A percentile compares a stretch with the other conserved stretches of the same genome.
Conservation (phyloP, 495 filamentous ascomycete genomes). For the Aspergillus taichungensis region DNA sequence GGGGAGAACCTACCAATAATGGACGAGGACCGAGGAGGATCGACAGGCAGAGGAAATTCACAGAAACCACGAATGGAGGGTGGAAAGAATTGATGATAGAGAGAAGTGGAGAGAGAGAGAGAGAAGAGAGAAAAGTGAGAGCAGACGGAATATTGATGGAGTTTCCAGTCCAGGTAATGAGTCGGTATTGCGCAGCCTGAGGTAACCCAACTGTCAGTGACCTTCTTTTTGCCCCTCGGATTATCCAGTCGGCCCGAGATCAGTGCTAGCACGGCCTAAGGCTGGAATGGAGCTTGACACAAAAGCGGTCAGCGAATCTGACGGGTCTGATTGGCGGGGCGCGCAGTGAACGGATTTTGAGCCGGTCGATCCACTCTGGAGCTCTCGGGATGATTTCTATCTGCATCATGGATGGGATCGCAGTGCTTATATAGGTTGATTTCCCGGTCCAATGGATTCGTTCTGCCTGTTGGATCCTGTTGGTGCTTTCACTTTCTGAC, state of each 20-base stretch:
- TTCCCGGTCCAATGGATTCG: too few relatives aligned
- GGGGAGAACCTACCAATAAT: background rate
- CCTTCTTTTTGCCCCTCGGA: conserved; percentile 7
- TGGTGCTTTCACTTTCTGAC: too few relatives aligned
- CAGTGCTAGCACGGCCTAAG: too few relatives aligned
- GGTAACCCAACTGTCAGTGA: too few relatives aligned
- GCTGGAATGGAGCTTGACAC: background rate
- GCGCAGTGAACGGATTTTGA: too few relatives aligned
- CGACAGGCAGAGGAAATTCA: background rate
- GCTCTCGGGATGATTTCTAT: too few relatives aligned
- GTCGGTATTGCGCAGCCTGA: too few relatives aligned
- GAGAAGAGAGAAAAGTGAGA: background rate
- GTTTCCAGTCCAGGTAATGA: too few relatives aligned
- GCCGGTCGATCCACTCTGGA: too few relatives aligned
- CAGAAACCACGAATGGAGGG: background rate
- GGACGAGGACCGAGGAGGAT: conserved; percentile 1
- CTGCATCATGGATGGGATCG: too few relatives aligned
- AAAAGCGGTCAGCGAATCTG: background rate
- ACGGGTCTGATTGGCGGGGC: background rate
- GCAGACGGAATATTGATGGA: background rate
- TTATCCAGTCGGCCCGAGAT: conserved; percentile 13
- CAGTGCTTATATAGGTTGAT: too few relatives aligned
- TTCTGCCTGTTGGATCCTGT: too few relatives aligned
- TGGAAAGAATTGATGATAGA: conserved; percentile 1
- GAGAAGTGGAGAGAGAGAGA: background rate